Percentiles rank a stretch among this genome's conserved stretches.
phyloP scores from a whole-genome alignment of 768 basidiomycete genomes.

The Cantharellus cinnabarinus region DNA sequence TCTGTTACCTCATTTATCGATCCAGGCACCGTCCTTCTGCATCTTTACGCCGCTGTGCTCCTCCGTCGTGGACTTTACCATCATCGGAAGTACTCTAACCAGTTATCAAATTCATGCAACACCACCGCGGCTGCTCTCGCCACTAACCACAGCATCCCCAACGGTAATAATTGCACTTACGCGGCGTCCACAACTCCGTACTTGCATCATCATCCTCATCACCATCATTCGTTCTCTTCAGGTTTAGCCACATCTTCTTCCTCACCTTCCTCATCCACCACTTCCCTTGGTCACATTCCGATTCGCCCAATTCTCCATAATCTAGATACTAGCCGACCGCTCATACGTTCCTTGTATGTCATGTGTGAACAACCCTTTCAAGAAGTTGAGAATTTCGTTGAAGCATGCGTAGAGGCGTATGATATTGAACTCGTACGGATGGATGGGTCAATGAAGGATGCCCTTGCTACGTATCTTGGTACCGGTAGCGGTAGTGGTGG shows the following conservation, averaged over 20 bases:
- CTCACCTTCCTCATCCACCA: slow-evolving; percentile 16
- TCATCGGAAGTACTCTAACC: too few relatives aligned
- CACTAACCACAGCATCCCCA: background rate
- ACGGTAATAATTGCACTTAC: too few relatives aligned
- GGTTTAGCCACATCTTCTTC: slow-evolving; percentile 1
- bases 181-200: too few relatives aligned
- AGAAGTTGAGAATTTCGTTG: slow-evolving; percentile 67
- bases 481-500: slow-evolving; percentile 8
- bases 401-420: slow-evolving; percentile 37
- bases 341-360: slow-evolving; percentile 49
- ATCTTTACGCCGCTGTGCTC: slow-evolving; percentile 53
- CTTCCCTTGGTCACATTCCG: slow-evolving; percentile 19
- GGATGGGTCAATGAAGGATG: slow-evolving; percentile 48
- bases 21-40: slow-evolving; percentile 82
- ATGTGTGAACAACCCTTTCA: slow-evolving; percentile 77
- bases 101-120: too few relatives aligned
- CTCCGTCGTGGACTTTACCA: background rate
- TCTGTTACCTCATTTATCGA: too few relatives aligned
- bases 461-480: slow-evolving; percentile 49
- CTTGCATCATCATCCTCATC: background rate
- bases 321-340: background rate
- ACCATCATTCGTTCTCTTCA: background rate
- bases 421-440: slow-evolving; percentile 52
- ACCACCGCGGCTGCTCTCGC: background rate
- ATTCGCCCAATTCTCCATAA: slow-evolving; percentile 20